A percentile compares a stretch with the other conserved stretches of the same genome.
These are phyloP conservation scores for Fusarium kyushuense DNA, from an alignment of 2,329 filamentous ascomycete species.

Conservation along the genomic window DNA sequence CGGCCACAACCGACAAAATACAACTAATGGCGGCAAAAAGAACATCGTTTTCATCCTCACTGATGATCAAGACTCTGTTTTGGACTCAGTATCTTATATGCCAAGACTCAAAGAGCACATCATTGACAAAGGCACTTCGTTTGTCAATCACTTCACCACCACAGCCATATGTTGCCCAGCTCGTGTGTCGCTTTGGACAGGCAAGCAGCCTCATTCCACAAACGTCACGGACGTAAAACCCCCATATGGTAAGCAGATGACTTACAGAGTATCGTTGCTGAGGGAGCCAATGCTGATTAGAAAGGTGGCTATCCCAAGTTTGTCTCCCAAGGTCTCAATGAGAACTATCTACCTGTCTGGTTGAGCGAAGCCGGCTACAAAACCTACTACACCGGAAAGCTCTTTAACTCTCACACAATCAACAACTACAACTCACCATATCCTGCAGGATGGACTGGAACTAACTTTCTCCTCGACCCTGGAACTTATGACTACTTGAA, in stretches of 20 bases:
- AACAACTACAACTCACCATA: conserved; percentile 71
- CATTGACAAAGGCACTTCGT: conserved; percentile 68
- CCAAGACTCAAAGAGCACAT: conserved; percentile 68
- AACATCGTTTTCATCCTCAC: conserved; percentile 77
- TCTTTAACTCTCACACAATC: conserved; percentile 74
- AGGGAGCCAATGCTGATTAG: conserved; percentile 6
- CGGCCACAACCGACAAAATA: not conserved
- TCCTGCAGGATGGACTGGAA: conserved; percentile 68
- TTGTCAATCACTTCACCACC: conserved; percentile 73
- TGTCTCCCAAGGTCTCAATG: conserved; percentile 71
- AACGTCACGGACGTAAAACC: conserved; percentile 71
- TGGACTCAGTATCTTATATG: conserved; percentile 72
- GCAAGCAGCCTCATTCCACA: conserved; percentile 75
- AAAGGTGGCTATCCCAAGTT: conserved; percentile 72
- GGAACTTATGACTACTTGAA: conserved; percentile 61
- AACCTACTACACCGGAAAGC: conserved; percentile 80
- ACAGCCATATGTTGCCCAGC: conserved; percentile 76
- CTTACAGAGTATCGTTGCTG: too few relatives aligned
- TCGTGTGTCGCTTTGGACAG: conserved; percentile 73
- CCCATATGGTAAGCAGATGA: conserved; percentile 59
- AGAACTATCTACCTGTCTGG: conserved; percentile 77
- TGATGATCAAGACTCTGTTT: conserved; percentile 74
- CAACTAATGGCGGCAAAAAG: conserved; percentile 25
- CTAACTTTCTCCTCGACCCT: conserved; percentile 54
- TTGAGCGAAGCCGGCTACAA: conserved; percentile 76